phyloP scores from a whole-genome alignment of 257 asterid species.

The Cordia subcordata region DNA sequence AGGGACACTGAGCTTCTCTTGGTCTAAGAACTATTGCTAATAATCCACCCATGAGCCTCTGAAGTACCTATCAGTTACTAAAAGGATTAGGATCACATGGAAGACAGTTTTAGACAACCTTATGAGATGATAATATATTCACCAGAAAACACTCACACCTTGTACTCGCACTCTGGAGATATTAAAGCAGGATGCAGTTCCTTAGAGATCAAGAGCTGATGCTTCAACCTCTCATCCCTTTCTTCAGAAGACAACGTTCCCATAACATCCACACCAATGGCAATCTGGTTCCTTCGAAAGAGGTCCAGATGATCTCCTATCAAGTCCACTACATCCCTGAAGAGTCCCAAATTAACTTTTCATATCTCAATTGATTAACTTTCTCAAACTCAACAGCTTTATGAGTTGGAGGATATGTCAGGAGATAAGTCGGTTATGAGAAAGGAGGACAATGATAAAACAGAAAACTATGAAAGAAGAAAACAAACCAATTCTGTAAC shows the following conservation, averaged over 20 bases:
- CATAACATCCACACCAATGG: conserved; percentile 95
- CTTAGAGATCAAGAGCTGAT: conserved; percentile 73
- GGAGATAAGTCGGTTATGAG: neutral
- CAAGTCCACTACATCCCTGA: conserved; percentile 85
- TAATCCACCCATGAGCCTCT: conserved; percentile 89
- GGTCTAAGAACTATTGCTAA: conserved; percentile 90
- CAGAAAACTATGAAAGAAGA: neutral
- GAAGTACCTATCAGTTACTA: conserved; percentile 58
- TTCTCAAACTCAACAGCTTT: neutral
- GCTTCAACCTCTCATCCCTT: conserved; percentile 96
- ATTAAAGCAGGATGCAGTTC: conserved; percentile 99
- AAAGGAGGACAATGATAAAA: neutral
- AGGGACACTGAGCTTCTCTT: conserved; percentile 88
- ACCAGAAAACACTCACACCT: conserved; percentile 78
- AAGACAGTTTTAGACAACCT: conserved; percentile 9
- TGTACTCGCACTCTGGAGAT: conserved; percentile 98
- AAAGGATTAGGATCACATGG: conserved; percentile 27
- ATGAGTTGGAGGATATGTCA: too few relatives aligned
- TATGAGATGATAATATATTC: conserved; percentile 20
- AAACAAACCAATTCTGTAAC: neutral
- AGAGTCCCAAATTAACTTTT: conserved; percentile 13
- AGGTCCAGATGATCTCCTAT: conserved; percentile 89
- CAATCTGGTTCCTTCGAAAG: conserved; percentile 81
- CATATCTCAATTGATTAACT: neutral
- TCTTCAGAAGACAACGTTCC: conserved; percentile 92